Percentiles rank a stretch among this genome's conserved stretches.
Conservation (phyloP, 345 rosid genomes). For the Gossypium stocksii region DNA sequence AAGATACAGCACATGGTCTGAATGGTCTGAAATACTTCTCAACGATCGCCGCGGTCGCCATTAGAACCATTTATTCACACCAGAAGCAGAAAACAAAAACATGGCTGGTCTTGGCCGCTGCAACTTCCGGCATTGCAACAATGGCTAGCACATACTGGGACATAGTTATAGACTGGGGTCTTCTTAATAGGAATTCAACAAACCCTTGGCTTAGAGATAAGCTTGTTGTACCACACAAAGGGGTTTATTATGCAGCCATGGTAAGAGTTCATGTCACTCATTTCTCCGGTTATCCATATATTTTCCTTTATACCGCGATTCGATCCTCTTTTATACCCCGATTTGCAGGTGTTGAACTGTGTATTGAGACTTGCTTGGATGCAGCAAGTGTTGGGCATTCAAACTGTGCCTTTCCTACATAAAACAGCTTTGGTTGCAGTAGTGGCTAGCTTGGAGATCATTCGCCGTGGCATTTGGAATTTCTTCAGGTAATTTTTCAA, state of each 20-base stretch:
- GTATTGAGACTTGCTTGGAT: constrained; percentile 77
- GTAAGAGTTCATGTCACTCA: constrained; percentile 28
- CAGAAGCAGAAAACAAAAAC: constrained; percentile 14
- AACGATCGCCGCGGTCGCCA: constrained; percentile 51
- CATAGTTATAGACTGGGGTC: constrained; percentile 75
- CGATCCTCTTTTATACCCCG: too few species aligned
- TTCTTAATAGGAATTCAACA: constrained; percentile 44
- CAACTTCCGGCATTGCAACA: constrained; percentile 51
- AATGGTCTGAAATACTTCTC: constrained; percentile 58
- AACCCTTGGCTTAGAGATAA: constrained; percentile 87
- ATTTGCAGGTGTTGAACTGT: constrained; percentile 55
- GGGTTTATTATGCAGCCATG: constrained; percentile 67
- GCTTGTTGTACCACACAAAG: constrained; percentile 46
- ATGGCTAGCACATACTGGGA: constrained; percentile 62
- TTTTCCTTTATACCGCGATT: too few species aligned
- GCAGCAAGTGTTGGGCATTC: constrained; percentile 61
- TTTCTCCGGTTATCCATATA: neutral
- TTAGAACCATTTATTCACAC: constrained; percentile 37
- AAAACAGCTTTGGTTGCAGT: constrained; percentile 46
- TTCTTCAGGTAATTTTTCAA: constrained; percentile 60
- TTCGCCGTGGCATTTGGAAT: constrained; percentile 85
- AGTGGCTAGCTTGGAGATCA: constrained; percentile 62
- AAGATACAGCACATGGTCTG: constrained; percentile 34
- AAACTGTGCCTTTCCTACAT: constrained; percentile 50
- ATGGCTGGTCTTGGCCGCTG: constrained; percentile 47